Base-by-base conservation (phyloP, 2,329 filamentous ascomycete species). In the Trichoderma sp. region DNA sequence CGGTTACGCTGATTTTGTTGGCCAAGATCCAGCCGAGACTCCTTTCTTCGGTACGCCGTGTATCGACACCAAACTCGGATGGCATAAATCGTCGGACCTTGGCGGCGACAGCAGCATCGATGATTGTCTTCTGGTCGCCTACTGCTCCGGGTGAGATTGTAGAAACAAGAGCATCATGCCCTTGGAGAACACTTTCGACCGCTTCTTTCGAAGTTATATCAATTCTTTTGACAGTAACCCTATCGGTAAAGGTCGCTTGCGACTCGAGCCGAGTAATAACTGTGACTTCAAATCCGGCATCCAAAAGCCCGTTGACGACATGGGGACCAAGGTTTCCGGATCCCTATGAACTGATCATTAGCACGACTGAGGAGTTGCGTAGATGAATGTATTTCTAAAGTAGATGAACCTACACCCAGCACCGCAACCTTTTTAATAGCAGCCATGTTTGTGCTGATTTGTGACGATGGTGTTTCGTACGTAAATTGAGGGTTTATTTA, bases 31-130 rank as follows among this genome's bases (percentile, higher is more conserved):
- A 57, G 2, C 64, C 64, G 21, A 67, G 28, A 58, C 28, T n/a
- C 14, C 14, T 58, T 30, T 67, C 51, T 9, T n/a, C 11, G 2
- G 51, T 43, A 7, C 32, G 32, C 15, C 64, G 47, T 24, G 51
- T 67, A 39, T 67, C 47, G 9, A 57, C 30, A 15, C 47, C 47
- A n/a, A 39, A 67, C 24, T 67, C 64, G 0, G 64, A 67, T 12
- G 64, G 64, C 12, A 67, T 6, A 39, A 67, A 67, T 28, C 47
- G 64, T 14, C 21, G 64, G 15, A 57, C 32, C 15, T 36, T 39
- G 8, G 64, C 64, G 32, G 64, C 32, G 53, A 67, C 32, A 18
- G 64, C 64, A 28, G 64, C 64, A 24, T 67, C 64, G 15, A 67
- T 56, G 11, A 67, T 39, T 8, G 15, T 28, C 21, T 6, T 57